Evolutionary conservation across 2,329 filamentous ascomycete genomes (phyloP).

Genomic region (Lachnellula hyalina): DNA sequence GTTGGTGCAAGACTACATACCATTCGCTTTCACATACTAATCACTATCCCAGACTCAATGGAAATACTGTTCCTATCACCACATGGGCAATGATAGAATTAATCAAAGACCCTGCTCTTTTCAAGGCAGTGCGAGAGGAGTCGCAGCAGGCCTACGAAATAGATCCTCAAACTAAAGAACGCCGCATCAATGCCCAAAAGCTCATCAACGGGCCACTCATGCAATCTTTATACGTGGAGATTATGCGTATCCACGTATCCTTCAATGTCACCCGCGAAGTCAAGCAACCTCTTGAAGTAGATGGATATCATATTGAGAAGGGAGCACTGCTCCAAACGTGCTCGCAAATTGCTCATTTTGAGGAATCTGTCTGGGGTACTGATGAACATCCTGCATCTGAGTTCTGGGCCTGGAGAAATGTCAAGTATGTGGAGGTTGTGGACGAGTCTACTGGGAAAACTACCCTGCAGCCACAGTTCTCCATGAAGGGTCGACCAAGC

Average conservation of each 20-base stretch:
- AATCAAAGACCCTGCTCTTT: constrained; percentile 9
- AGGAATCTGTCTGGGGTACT: constrained; percentile 11
- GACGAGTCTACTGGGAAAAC: constrained; percentile 10
- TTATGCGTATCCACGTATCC: constrained; percentile 8
- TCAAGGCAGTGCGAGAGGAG: constrained; percentile 11
- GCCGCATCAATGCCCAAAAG: constrained; percentile 8
- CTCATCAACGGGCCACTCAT: constrained; percentile 10
- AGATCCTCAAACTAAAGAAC: background rate
- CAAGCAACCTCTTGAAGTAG: constrained; percentile 6
- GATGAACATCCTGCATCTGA: constrained; percentile 9
- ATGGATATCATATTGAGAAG: constrained; percentile 16
- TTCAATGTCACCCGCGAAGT: constrained; percentile 9
- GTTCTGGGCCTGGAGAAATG: constrained; percentile 17
- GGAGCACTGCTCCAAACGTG: constrained; percentile 10
- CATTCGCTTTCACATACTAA: background rate
- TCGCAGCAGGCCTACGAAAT: background rate
- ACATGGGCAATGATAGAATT: constrained; percentile 15
- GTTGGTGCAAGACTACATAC: constrained; percentile 4
- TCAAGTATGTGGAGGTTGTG: constrained; percentile 18
- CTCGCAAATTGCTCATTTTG: constrained; percentile 11
- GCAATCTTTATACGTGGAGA: constrained; percentile 11
- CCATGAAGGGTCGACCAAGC: constrained; percentile 11
- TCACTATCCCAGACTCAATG: constrained; percentile 8
- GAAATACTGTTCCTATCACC: constrained; percentile 15
- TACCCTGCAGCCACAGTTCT: constrained; percentile 9